phyloP scores from a whole-genome alignment of 1,284 basidiomycete species.

The Fomitopsis palustris region DNA sequence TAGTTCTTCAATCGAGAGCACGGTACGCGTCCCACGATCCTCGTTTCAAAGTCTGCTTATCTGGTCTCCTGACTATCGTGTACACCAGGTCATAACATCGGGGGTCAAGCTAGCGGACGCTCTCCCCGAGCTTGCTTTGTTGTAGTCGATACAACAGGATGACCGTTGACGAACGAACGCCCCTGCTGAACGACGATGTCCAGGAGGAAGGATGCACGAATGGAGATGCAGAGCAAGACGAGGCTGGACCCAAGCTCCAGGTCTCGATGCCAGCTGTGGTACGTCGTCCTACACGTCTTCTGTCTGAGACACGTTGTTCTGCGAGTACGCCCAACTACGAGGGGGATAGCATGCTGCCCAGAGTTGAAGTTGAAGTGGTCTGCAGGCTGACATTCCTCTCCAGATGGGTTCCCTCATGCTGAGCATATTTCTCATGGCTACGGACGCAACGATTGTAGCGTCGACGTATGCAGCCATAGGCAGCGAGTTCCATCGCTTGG shows the following conservation, averaged over 20 bases:
- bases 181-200: neutral
- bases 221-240: conserved; percentile 1
- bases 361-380: neutral
- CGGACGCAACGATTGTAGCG: conserved; percentile 60
- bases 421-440: conserved; percentile 54
- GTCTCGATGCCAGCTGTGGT: conserved; percentile 17
- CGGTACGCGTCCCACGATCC: neutral
- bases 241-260: conserved; percentile 8
- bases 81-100: neutral
- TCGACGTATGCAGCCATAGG: conserved; percentile 61
- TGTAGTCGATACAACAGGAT: too few relatives aligned
- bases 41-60: neutral
- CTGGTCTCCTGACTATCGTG: neutral
- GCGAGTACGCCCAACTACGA: too few relatives aligned
- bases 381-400: neutral
- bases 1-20: too few relatives aligned
- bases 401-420: conserved; percentile 55
- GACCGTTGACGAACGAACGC: conserved; percentile 10
- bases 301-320: neutral
- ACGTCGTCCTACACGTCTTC: conserved; percentile 1
- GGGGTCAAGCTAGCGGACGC: neutral
- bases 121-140: neutral
- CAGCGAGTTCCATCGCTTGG: conserved; percentile 57
- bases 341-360: too few relatives aligned
- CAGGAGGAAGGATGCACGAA: neutral